phyloP scores from a whole-genome alignment of 306 rosid genomes.

The Inga laurina region DNA sequence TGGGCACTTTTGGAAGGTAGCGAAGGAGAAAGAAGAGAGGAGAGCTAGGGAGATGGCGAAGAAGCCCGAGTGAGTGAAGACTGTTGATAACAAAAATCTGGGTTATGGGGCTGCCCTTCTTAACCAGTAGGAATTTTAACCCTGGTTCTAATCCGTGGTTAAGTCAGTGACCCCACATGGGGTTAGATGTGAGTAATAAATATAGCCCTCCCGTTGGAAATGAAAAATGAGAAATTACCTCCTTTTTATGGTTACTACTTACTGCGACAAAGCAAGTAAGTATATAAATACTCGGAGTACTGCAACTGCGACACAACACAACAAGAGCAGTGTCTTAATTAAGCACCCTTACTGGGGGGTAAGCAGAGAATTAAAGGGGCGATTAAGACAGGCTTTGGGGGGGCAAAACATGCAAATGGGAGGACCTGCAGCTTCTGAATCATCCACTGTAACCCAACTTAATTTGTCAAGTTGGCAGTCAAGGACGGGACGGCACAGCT shows the following conservation, averaged over 20 bases:
- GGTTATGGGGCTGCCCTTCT: conserved; percentile 85
- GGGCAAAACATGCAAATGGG: conserved; percentile 33
- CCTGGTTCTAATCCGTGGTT: conserved; percentile 91
- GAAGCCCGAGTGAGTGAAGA: conserved; percentile 51
- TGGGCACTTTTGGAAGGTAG: conserved; percentile 22
- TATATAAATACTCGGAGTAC: not conserved
- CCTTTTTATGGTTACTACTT: not conserved
- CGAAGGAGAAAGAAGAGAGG: not conserved
- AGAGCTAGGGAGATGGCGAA: not conserved
- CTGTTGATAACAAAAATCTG: conserved; percentile 74
- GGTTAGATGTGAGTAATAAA: conserved; percentile 80
- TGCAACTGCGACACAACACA: not conserved
- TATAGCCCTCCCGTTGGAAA: conserved; percentile 30
- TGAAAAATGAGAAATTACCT: not conserved
- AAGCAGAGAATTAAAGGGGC: not conserved
- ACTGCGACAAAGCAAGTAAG: not conserved
- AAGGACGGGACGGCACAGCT: conserved; percentile 40
- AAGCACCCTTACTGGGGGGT: not conserved
- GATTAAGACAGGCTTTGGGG: conserved; percentile 23
- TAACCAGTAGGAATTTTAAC: conserved; percentile 88
- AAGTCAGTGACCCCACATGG: conserved; percentile 60
- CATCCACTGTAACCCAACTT: conserved; percentile 60
- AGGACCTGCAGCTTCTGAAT: conserved; percentile 52
- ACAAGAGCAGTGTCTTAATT: not conserved
- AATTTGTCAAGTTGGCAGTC: conserved; percentile 53